Percentiles rank a stretch among this genome's conserved stretches.
phyloP scores from a whole-genome alignment of 192 early-diverging fungal genomes.

The Entomortierella parvispora region DNA sequence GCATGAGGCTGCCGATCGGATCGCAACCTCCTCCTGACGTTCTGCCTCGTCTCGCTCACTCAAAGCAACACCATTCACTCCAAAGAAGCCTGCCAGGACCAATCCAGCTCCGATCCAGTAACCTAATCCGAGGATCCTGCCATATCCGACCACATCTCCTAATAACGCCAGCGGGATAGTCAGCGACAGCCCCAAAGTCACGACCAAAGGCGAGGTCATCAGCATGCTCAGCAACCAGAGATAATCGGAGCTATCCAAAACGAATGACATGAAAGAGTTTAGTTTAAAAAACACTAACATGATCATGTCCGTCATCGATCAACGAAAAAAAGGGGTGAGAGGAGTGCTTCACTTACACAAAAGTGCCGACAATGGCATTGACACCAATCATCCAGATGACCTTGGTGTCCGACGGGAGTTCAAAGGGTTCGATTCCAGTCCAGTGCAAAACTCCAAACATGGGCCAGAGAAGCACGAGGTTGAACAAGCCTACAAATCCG shows the following conservation, averaged over 20 bases:
- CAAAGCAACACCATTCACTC: slow-evolving; percentile 61
- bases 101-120: slow-evolving; percentile 76
- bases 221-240: slow-evolving; percentile 81
- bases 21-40: slow-evolving; percentile 34
- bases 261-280: background rate
- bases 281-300: background rate
- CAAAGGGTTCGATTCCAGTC: slow-evolving; percentile 71
- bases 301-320: background rate
- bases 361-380: slow-evolving; percentile 83
- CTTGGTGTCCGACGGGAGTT: slow-evolving; percentile 59
- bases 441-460: slow-evolving; percentile 68
- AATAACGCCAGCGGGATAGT: slow-evolving; percentile 61
- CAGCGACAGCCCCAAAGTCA: slow-evolving; percentile 80
- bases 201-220: slow-evolving; percentile 85
- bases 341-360: slow-evolving; percentile 59
- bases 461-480: slow-evolving; percentile 74
- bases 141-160: slow-evolving; percentile 79
- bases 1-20: slow-evolving; percentile 28
- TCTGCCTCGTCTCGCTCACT: slow-evolving; percentile 45
- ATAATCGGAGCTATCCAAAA: slow-evolving; percentile 71
- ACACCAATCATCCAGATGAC: slow-evolving; percentile 72
- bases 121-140: slow-evolving; percentile 54
- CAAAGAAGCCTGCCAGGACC: slow-evolving; percentile 75
- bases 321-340: background rate
- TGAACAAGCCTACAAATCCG: slow-evolving; percentile 82